Evolutionary conservation across 768 basidiomycete species (phyloP), one percentile per base, ranked within the genome.

Genomic region (Pluteus cervinus): DNA sequence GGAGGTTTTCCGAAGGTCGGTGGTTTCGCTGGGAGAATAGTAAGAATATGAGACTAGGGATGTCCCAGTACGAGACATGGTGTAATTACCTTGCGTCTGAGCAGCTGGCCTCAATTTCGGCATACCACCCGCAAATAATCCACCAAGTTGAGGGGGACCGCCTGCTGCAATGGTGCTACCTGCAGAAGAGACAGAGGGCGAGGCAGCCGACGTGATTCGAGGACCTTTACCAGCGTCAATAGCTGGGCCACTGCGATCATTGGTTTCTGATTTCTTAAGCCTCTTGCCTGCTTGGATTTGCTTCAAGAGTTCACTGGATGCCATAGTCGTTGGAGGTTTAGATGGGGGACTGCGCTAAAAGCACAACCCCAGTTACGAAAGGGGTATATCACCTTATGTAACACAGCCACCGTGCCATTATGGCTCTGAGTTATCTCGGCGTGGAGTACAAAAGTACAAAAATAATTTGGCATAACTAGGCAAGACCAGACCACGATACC

Each of bases 101-200:
- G 79, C 85, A n/a, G 84, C 73, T 30, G 88, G 77, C 66, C 84
- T 93, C 52, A 94, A 55, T 54, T 86, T 92, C 4, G 92, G 92
- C 68, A 94, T 79, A 1, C 92, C 91, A 11, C 88, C 90, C 30
- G 91, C 89, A 52, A 96, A 93, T 8, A 96, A 60, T 2, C 77
- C 81, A 22, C 79, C 91, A 4, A 93, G 64, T 56, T 92, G 89
- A 17, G 88, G 86, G 18, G 89, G 79, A 26, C 68, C 71, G 16
- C 57, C 63, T 36, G 48, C 56, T 9, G 53, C 49, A 20, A 49
- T 48, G n/a, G n/a, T n/a, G n/a, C n/a, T n/a, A 47, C 48, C 46
- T 24, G 43, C 16, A 45, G 46, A 31, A 18, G 33, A 15, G 7
- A 15, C 14, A 28, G 21, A 22, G 18, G 14, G 14, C 14, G 49